Evolutionary conservation across 2,329 filamentous ascomycete genomes (phyloP).

Genomic region (Emericellopsis atlantica): DNA sequence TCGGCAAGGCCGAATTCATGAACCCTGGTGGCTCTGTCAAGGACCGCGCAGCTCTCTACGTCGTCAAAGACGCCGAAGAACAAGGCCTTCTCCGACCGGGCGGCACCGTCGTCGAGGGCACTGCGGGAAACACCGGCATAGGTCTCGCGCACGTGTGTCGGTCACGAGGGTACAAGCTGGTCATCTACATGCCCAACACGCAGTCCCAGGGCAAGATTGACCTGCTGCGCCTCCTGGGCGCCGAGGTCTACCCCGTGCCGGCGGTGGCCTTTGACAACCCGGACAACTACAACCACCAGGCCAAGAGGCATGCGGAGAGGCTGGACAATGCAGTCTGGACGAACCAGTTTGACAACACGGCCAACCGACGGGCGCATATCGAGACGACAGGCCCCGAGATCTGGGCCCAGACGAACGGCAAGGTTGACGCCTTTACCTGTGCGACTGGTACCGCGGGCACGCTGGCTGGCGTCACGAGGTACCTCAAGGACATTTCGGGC

Average conservation of each 20-base stretch:
- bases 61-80: conserved; percentile 88
- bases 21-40: conserved; percentile 96
- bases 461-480: conserved; percentile 76
- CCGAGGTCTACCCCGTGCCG: conserved; percentile 91
- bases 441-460: conserved; percentile 89
- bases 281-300: conserved; percentile 97
- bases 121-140: conserved; percentile 95
- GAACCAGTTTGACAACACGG: conserved; percentile 95
- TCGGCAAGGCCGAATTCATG: conserved; percentile 97
- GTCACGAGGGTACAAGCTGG: conserved; percentile 80
- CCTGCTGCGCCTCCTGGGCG: conserved; percentile 76
- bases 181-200: conserved; percentile 99
- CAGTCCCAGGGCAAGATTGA: conserved; percentile 98
- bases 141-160: conserved; percentile 94
- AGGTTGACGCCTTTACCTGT: conserved; percentile 88
- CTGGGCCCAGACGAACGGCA: conserved; percentile 80
- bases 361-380: conserved; percentile 86
- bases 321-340: conserved; percentile 93
- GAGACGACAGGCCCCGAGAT: conserved; percentile 97
- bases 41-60: conserved; percentile 88
- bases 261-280: conserved; percentile 93
- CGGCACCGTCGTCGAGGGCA: conserved; percentile 93
- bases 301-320: conserved; percentile 72
- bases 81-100: conserved; percentile 69
- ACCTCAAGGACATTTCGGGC: conserved; percentile 69